Conservation (phyloP, 78 protist genomes). For the Tieghemostelium lacteum region DNA sequence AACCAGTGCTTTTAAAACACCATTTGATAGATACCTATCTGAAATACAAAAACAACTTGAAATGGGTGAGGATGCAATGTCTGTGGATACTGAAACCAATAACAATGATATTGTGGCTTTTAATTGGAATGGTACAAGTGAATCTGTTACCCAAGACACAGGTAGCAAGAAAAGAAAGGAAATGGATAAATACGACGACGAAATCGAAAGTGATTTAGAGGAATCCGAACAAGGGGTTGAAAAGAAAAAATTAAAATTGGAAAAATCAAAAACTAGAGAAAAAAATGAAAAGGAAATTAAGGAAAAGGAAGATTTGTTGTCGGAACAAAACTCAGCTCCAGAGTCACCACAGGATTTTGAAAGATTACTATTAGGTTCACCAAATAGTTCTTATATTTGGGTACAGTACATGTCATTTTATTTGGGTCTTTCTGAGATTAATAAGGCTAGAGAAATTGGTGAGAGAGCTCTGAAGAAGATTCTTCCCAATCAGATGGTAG, state of each 20-base stretch:
- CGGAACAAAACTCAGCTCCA: slow-evolving; percentile 67
- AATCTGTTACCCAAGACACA: too few relatives aligned
- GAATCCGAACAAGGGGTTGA: slow-evolving; percentile 24
- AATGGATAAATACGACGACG: neutral
- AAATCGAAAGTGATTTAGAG: slow-evolving; percentile 27
- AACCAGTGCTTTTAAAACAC: too few relatives aligned
- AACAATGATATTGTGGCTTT: too few relatives aligned
- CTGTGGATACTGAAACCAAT: too few relatives aligned
- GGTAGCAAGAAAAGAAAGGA: slow-evolving; percentile 27
- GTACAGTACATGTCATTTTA: slow-evolving; percentile 93
- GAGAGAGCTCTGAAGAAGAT: slow-evolving; percentile 90
- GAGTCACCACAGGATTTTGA: slow-evolving; percentile 94
- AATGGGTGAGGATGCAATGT: too few relatives aligned
- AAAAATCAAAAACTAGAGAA: slow-evolving; percentile 12
- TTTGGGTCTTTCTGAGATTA: slow-evolving; percentile 82
- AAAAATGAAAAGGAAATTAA: slow-evolving; percentile 40
- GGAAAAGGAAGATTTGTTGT: slow-evolving; percentile 44
- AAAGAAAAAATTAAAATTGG: slow-evolving; percentile 42
- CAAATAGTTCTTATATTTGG: slow-evolving; percentile 93
- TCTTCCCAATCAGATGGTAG: slow-evolving; percentile 76
- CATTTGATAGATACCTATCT: too few relatives aligned
- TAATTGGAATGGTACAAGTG: too few relatives aligned
- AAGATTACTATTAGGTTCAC: slow-evolving; percentile 90
- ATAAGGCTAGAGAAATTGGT: slow-evolving; percentile 92
- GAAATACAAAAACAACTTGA: too few relatives aligned